Evolutionary conservation across 2,329 filamentous ascomycete species (phyloP).

Genomic region (Piedraia hortae): DNA sequence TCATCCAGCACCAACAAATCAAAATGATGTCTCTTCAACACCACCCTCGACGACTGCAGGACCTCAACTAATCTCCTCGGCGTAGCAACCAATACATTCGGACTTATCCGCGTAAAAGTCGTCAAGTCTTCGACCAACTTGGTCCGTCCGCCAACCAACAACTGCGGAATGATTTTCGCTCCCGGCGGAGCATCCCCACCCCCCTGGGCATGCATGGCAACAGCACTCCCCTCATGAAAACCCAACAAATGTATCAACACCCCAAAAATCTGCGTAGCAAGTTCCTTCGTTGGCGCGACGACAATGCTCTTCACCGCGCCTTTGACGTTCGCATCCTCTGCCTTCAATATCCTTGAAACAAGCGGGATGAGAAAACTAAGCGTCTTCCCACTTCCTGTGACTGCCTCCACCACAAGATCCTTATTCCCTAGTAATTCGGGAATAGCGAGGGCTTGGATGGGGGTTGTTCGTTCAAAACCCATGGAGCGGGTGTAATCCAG

Average conservation of each 20-base stretch:
- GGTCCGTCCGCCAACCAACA: constrained; percentile 62
- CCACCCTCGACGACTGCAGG: constrained; percentile 37
- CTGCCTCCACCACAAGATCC: constrained; percentile 77
- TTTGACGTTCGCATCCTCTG: constrained; percentile 61
- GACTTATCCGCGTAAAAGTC: constrained; percentile 54
- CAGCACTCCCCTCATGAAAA: too few relatives aligned
- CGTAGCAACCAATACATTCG: constrained; percentile 73
- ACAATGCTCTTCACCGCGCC: constrained; percentile 79
- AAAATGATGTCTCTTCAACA: constrained; percentile 24
- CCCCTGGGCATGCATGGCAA: constrained; percentile 15
- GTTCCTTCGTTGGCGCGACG: constrained; percentile 72
- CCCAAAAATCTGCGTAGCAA: constrained; percentile 69
- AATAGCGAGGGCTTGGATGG: constrained; percentile 79
- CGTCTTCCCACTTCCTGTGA: constrained; percentile 79
- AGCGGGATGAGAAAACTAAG: constrained; percentile 63
- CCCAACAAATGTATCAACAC: constrained; percentile 50
- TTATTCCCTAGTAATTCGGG: constrained; percentile 74
- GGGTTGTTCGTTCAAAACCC: constrained; percentile 71
- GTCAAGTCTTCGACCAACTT: constrained; percentile 65
- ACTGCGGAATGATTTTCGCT: constrained; percentile 46
- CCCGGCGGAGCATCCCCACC: constrained; percentile 18
- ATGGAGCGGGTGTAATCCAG: constrained; percentile 58
- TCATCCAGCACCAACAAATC: constrained; percentile 85
- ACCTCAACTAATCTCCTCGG: constrained; percentile 76
- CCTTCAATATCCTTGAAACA: constrained; percentile 51